Base-by-base conservation (phyloP, 179 eudicot genomes). In the Spinacia oleracea region DNA sequence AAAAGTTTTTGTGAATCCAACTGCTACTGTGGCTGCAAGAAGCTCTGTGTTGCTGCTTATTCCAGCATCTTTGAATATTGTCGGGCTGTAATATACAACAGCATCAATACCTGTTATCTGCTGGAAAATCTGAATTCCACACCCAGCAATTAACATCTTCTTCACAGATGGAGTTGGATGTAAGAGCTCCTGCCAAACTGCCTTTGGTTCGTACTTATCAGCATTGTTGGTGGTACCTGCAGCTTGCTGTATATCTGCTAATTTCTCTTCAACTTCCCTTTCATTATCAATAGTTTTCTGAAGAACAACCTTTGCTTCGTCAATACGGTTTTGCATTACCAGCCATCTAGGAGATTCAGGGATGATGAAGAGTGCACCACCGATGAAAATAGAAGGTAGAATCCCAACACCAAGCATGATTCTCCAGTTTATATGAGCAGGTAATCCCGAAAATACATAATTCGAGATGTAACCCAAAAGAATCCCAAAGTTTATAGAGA, bases 311-410 rank as follows among this genome's bases (percentile, higher is more conserved):
- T 70, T 88, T 21, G 98, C 98, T 73, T 93, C 98, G 42, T 87
- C 92, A 2, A 91, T 81, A 27, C 93, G 88, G 78, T 90, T 87
- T 58, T 87, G 75, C 95, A 93, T 89, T 31, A 92, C 98, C 53
- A 93, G 78, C 97, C 98, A 93, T 73, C 98, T 78, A 1, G 98
- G 98, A 9, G 98, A 93, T 80, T 93, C 97, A 0, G 98, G 98
- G 75, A 93, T 93, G 35, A 93, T 42, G 67, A 84, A 87, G 27
- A 92, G 75, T 0, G 95, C 91, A 75, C 84, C 85, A n/a, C 83
- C 90, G 21, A 93, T 88, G 40, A 92, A 87, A 46, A 89, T 67
- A 0, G 98, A 90, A 6, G 98, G 98, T 38, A 93, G 84, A 78
- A 93, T 86, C 25, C 98, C 98, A 43, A 92, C 92, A 23, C 86